Evolutionary conservation across 306 rosid species (phyloP), one percentile per base, ranked within the genome.

Genomic region (Vigna nakashimae): DNA sequence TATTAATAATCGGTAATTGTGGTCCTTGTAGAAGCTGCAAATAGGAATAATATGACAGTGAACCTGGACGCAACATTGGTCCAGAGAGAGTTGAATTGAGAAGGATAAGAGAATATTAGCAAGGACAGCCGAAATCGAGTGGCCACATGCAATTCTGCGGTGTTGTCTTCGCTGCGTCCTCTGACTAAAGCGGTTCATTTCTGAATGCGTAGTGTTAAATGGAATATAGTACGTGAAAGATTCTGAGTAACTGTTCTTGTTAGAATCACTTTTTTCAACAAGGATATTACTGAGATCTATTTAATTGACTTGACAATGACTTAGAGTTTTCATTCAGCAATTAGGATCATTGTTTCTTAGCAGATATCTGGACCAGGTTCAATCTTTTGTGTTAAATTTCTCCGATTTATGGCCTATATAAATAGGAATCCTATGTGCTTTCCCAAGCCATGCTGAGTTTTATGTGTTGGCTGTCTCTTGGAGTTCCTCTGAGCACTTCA

Each of bases 41-140:
- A 73, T 30, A 30, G 60, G 36, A 76, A 46, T 65, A 34, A 58
- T 46, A 40, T 9, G 45, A 11, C 45, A 40, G 69, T 88, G 91
- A 88, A 88, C 77, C 86, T 83, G 49, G 89, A 85, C 88, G 81
- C 74, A 76, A 72, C 72, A 68, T 73, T 79, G 82, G 80, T 34
- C 22, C 20, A 71, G n/a, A 55, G 82, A 43, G 68, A 63, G 26
- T 71, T 13, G 28, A 12, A 67, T 70, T 17, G 38, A 12, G 26
- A 12, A 68, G 22, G 30, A 22, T 58, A 8, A 40, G 48, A 80
- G 87, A 84, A 84, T 84, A 84, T 63, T 51, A 7, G 16, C 4
- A 17, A 40, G 50, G 50, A 79, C 67, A 68, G 13, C 28, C 52
- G 65, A 67, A 36, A 6, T 36, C 42, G 76, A 76, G 78, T 70